Conservation (phyloP, 768 basidiomycete species). For the Sistotremastrum niveocremeum region DNA sequence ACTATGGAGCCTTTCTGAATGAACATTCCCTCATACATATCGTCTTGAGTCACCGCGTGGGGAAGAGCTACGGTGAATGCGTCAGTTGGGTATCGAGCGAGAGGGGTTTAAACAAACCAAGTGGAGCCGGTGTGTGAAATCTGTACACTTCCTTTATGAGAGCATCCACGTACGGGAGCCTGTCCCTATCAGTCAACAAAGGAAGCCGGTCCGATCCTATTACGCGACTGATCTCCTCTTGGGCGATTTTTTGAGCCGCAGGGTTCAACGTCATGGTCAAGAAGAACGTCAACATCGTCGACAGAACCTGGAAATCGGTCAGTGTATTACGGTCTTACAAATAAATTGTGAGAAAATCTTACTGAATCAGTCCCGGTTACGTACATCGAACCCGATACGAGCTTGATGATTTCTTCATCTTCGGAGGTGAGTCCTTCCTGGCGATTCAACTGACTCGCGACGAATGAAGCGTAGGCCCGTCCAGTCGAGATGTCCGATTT, state of each 20-base stretch:
- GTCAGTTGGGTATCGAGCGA: too few species aligned
- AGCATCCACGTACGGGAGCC: slow-evolving; percentile 5
- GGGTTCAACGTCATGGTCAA: slow-evolving; percentile 13
- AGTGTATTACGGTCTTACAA: too few species aligned
- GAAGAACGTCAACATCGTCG: slow-evolving; percentile 7
- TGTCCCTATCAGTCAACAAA: slow-evolving; percentile 3
- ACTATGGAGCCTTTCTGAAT: slow-evolving; percentile 26
- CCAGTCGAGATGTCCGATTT: too few species aligned
- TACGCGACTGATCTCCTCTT: slow-evolving; percentile 3
- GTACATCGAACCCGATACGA: too few species aligned
- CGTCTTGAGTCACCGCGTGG: slow-evolving; percentile 22
- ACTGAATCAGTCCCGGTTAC: too few species aligned
- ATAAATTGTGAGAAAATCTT: too few species aligned
- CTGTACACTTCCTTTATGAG: slow-evolving; percentile 6
- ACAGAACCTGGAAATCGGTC: too few species aligned
- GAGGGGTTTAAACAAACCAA: too few species aligned
- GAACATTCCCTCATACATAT: slow-evolving; percentile 22
- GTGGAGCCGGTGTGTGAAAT: not conserved
- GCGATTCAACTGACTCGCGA: too few species aligned
- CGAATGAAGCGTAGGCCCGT: too few species aligned
- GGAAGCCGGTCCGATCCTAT: slow-evolving; percentile 8
- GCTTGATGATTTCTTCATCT: too few species aligned
- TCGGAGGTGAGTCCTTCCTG: too few species aligned
- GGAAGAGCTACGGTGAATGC: slow-evolving; percentile 16
- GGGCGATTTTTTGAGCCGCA: slow-evolving; percentile 9